Evolutionary conservation across 1,284 basidiomycete species (phyloP), one percentile per base, ranked within the genome.

Genomic region (Ganoderma leucocontextum): DNA sequence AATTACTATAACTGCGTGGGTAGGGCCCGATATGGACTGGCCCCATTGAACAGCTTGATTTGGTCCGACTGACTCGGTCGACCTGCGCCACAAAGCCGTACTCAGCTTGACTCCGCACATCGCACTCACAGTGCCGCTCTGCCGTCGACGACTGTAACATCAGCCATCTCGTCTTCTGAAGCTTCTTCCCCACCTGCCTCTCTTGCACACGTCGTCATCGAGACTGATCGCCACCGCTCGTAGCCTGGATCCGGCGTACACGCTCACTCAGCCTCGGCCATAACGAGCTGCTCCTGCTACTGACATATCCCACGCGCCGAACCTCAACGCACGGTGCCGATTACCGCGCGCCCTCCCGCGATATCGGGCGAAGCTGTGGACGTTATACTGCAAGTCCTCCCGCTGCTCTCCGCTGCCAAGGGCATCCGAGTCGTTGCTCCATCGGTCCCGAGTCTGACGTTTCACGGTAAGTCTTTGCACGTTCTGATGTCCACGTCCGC

Each of bases 141-240:
- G 17, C 55, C 55, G 17, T 39, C 38, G 38, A n/a, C 55, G 19
- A 38, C 55, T 7, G 10, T 25, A 12, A 49, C 25, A 15, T 13
- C 47, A 49, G 7, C 47, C 47, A 22, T 49, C 47, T 22, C 15
- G 9, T 36, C n/a, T 38, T 9, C 57, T 6, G 19, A 8, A 15
- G 36, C 38, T 41, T 19, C 58, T 60, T 38, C 33, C 25, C 49
- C 53, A 42, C 10, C 19, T 49, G 10, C 47, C 22, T 13, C 47
- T 49, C 47, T 9, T 12, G 47, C 38, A 36, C 36, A 7, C 47
- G 62, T 63, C 62, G 62, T 39, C 62, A 63, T 63, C 62, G 62
- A 57, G 49, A 58, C 62, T 58, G 53, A 60, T 60, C 38, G 57
- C 38, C 36, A 39, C 22, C 58, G 22, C 58, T 39, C 58, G 58